These are phyloP conservation scores for Leavenworthia alabamica DNA, from an alignment of 345 rosid genomes.

Conservation along the genomic window DNA sequence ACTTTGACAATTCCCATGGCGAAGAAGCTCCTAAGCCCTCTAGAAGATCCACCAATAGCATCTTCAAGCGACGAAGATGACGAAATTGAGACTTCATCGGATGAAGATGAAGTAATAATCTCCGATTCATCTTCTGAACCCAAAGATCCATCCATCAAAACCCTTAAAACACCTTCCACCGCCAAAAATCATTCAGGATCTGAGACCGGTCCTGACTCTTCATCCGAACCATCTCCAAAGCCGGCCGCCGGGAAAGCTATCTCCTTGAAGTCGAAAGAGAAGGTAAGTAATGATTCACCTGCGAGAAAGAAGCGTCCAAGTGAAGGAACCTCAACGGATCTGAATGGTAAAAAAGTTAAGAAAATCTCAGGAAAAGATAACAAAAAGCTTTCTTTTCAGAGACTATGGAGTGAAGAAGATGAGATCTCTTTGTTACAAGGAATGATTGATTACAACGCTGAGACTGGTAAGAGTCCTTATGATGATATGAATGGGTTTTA, in stretches of 20 bases:
- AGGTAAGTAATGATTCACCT: neutral
- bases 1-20: no score
- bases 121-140: no score
- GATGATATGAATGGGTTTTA: neutral
- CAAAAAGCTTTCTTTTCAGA: neutral
- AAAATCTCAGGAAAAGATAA: neutral
- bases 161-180: neutral
- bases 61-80: no score
- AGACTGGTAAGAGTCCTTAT: neutral
- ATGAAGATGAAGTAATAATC: no score
- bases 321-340: neutral
- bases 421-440: slow-evolving; percentile 34
- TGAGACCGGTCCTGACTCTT: neutral
- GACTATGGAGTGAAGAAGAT: slow-evolving; percentile 43
- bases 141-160: neutral
- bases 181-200: neutral
- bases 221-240: neutral
- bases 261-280: neutral
- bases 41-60: no score
- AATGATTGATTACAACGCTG: slow-evolving; percentile 14
- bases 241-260: neutral
- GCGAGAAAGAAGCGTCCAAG: neutral
- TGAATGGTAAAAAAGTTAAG: slow-evolving; percentile 14
- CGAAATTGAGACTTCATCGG: no score
- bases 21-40: no score